Base-by-base conservation (phyloP, 1,284 basidiomycete genomes). In the Papiliotrema laurentii region DNA sequence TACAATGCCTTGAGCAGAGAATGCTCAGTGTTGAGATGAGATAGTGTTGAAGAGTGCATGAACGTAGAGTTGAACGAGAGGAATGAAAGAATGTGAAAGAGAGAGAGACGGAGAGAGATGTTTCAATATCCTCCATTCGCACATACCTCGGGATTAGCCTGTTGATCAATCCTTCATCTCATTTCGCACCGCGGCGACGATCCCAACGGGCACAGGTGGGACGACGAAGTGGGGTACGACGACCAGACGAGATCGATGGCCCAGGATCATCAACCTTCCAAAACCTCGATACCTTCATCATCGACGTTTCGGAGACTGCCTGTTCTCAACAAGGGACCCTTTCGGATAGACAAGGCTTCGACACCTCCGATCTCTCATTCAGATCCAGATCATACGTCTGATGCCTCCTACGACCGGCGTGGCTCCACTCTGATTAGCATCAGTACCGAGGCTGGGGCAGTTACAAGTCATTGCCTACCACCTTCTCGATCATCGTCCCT, bases 281-380 rank as follows among this genome's bases (percentile, higher is more conserved):
- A n/a, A n/a, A n/a, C n/a, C n/a, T 31, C 30, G 9, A 31, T 31
- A 9, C 30, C 30, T 31, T 31, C 30, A 31, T 10, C 30, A 31
- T 31, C 30, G 10, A 31, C 30, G 30, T 64, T 67, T 27, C 56
- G 64, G 28, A 53, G 63, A 24, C 53, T 69, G 11, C 66, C 64
- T 3, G 56, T 52, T 22, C 53, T 65, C 19, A 56, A 57, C 7
- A 50, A 59, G 44, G 63, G 59, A 28, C 61, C 66, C 6, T 69
- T 69, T 44, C 52, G 59, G 14, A 54, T 59, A 11, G 64, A 68
- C 40, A 66, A 66, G 45, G 40, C 45, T 7, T 48, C 54, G 1
- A 49, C 52, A 19, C 48, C 52, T n/a, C 40, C 52, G 19, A 42
- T 27, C 34, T 27, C 18, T n/a, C n/a, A n/a, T n/a, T n/a, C n/a